Percentiles rank a stretch among this genome's conserved stretches.
Conservation (phyloP, 2,329 filamentous ascomycete genomes). For the Talaromyces islandicus region DNA sequence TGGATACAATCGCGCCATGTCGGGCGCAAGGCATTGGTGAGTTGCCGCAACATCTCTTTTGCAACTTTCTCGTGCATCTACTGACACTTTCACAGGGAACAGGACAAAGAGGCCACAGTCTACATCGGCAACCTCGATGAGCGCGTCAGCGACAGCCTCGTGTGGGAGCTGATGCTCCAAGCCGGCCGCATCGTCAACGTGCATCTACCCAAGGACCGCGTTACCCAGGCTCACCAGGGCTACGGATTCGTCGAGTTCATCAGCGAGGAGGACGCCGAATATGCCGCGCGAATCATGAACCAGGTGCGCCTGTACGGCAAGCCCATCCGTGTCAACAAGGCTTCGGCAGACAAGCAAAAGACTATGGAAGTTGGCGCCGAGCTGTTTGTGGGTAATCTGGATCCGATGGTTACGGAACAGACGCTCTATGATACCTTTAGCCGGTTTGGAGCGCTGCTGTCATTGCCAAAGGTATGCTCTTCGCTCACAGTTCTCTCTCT, state of each 20-base stretch:
- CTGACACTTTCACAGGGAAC: conserved; percentile 61
- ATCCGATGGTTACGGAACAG: conserved; percentile 91
- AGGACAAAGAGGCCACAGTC: conserved; percentile 96
- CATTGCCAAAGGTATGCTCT: conserved; percentile 69
- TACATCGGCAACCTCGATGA: conserved; percentile 99
- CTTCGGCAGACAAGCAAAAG: conserved; percentile 87
- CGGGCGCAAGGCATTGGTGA: conserved; percentile 71
- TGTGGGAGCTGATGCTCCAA: conserved; percentile 98
- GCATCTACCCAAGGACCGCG: conserved; percentile 95
- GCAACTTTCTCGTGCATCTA: conserved; percentile 12
- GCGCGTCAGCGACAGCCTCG: conserved; percentile 79
- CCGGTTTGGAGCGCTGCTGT: conserved; percentile 80
- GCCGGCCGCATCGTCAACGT: conserved; percentile 96
- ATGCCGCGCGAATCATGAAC: conserved; percentile 95
- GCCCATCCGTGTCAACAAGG: conserved; percentile 93
- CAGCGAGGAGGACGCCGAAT: conserved; percentile 90
- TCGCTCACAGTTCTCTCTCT: no score
- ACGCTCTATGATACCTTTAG: conserved; percentile 92
- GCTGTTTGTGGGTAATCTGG: conserved; percentile 93
- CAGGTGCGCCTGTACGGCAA: conserved; percentile 89
- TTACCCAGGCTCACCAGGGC: conserved; percentile 92
- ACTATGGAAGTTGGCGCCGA: conserved; percentile 91
- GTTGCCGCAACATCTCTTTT: not conserved
- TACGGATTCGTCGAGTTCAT: conserved; percentile 99
- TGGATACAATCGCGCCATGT: conserved; percentile 44